Percentiles rank a stretch among this genome's conserved stretches.
These are phyloP conservation scores for Corynespora cassiicola DNA, from an alignment of 2,329 filamentous ascomycete species.

Conservation along the genomic window DNA sequence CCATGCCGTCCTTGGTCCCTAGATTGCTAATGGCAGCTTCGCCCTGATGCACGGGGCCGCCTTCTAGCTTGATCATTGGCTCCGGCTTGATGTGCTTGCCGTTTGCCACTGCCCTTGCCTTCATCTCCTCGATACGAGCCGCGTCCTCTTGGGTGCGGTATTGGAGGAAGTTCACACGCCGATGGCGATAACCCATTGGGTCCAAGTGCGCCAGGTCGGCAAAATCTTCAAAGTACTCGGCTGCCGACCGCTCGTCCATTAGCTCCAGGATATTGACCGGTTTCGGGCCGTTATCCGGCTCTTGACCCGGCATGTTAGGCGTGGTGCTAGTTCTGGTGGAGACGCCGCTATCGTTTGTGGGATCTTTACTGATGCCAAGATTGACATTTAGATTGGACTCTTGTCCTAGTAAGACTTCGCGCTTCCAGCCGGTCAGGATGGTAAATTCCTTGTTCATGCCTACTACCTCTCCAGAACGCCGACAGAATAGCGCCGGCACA, in stretches of 20 bases:
- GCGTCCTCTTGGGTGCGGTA: conserved; percentile 66
- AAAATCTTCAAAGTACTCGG: conserved; percentile 96
- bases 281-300: conserved; percentile 57
- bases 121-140: conserved; percentile 33
- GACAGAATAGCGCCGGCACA: conserved; percentile 89
- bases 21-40: conserved; percentile 83
- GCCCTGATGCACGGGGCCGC: conserved; percentile 53
- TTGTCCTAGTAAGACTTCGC: conserved; percentile 85
- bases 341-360: conserved; percentile 43
- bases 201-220: conserved; percentile 91
- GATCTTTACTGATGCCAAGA: conserved; percentile 60
- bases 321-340: conserved; percentile 50
- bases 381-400: conserved; percentile 89
- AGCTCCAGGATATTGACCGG: conserved; percentile 92
- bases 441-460: conserved; percentile 96
- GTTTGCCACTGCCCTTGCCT: conserved; percentile 21
- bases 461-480: conserved; percentile 92
- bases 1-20: conserved; percentile 82
- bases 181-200: conserved; percentile 82
- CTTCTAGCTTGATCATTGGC: conserved; percentile 36
- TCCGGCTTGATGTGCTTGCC: conserved; percentile 31
- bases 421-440: conserved; percentile 93
- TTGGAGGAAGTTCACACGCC: conserved; percentile 85
- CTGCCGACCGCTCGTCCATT: conserved; percentile 89
- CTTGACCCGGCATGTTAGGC: conserved; percentile 48